These are phyloP conservation scores for Diaporthe amygdali DNA, from an alignment of 2,329 filamentous ascomycete genomes.

Conservation along the genomic window DNA sequence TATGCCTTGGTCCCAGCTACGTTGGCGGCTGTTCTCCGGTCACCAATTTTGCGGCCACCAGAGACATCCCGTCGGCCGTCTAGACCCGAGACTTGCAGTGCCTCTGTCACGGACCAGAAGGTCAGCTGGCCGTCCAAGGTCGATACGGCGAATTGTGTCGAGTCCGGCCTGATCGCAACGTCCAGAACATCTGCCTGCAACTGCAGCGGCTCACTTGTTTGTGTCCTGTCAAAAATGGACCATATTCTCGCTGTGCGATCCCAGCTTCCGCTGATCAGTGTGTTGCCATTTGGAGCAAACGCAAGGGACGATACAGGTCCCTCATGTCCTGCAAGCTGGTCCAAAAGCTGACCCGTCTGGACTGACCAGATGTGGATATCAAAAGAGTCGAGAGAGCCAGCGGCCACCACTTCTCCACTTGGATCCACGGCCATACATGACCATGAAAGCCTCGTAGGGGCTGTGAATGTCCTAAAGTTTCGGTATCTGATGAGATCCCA, in stretches of 20 bases:
- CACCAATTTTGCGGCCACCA: constrained; percentile 85
- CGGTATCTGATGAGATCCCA: constrained; percentile 97
- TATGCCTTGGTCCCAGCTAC: constrained; percentile 90
- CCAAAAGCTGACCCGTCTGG: constrained; percentile 93
- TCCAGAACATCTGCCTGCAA: constrained; percentile 89
- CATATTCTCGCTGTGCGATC: constrained; percentile 94
- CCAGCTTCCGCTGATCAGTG: constrained; percentile 92
- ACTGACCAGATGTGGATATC: constrained; percentile 99
- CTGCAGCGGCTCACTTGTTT: constrained; percentile 93
- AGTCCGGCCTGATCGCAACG: constrained; percentile 88
- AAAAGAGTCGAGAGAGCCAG: constrained; percentile 93
- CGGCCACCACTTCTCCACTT: constrained; percentile 93
- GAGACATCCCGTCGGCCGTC: constrained; percentile 93
- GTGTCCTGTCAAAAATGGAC: constrained; percentile 92
- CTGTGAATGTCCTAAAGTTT: constrained; percentile 97
- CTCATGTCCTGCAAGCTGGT: constrained; percentile 90
- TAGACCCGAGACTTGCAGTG: constrained; percentile 82
- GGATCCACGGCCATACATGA: constrained; percentile 96
- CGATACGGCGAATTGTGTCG: constrained; percentile 87
- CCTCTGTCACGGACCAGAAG: constrained; percentile 93
- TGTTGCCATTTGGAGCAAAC: constrained; percentile 85
- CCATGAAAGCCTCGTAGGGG: constrained; percentile 88
- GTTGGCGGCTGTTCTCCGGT: constrained; percentile 90
- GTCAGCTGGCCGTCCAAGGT: constrained; percentile 92
- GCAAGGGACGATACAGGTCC: constrained; percentile 88